Evolutionary conservation across 306 rosid species (phyloP), one percentile per base, ranked within the genome.

Genomic region (Casuarina cunninghamiana): DNA sequence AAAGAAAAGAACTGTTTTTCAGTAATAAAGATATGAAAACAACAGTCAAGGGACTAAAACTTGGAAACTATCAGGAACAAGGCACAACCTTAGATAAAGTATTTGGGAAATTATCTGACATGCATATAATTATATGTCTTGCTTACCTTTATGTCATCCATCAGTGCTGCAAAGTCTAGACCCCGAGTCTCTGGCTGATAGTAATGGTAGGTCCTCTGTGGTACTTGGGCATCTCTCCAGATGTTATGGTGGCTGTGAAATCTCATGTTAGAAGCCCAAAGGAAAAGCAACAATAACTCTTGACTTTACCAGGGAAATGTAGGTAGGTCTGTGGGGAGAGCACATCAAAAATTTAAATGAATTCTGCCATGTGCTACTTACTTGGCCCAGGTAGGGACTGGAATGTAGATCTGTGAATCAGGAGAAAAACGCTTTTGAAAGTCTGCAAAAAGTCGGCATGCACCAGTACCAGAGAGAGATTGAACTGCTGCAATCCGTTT

Each of bases 381-480:
- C 98, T 95, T 95, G 78, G 96, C 55, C 97, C 97, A 95, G 42
- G 97, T 92, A 70, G 97, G 98, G 67, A 89, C 87, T 71, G 98
- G 95, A 62, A 94, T 89, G 50, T 90, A 94, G 78, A 94, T 91
- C 81, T 92, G 91, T 71, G 95, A 83, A 78, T 87, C 87, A 3
- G 97, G 95, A 84, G 77, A 75, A 83, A 92, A 94, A 63, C 97
- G 94, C 72, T 94, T 91, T 79, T 94, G 98, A 90, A 94, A 92
- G 79, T 91, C 97, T 1, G 96, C 97, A 82, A 95, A 89, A 80
- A 92, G 89, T 74, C 98, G 85, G 76, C 97, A 95, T 80, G 98
- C 98, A 54, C 98, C 98, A 0, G 98, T 95, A 69, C 98, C 98
- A 53, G 98, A 95, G 51, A 95, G 91, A 81, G 97, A 80, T 87